Evolutionary conservation across 2,329 filamentous ascomycete species (phyloP).

Genomic region (Dactylonectria estremocensis): DNA sequence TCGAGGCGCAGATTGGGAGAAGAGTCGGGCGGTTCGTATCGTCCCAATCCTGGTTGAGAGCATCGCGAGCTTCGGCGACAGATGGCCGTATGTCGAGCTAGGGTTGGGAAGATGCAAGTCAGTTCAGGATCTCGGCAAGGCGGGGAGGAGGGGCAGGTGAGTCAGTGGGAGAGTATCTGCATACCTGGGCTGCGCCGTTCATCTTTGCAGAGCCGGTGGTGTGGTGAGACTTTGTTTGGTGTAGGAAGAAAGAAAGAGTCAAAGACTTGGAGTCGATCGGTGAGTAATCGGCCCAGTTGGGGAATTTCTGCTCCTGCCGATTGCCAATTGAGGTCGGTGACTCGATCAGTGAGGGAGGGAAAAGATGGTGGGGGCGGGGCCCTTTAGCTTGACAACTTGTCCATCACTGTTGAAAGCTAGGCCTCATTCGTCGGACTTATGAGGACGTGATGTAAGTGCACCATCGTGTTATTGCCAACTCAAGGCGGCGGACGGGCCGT

Average conservation of each 20-base stretch:
- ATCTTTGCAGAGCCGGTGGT: conserved; percentile 31
- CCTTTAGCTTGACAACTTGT: neutral
- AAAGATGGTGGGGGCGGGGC: conserved; percentile 46
- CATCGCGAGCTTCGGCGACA: conserved; percentile 47
- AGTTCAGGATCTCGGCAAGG: conserved; percentile 3
- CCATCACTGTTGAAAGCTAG: too few relatives aligned
- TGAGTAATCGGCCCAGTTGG: conserved; percentile 33
- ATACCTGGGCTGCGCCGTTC: conserved; percentile 45
- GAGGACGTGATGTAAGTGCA: too few relatives aligned
- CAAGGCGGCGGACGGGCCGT: too few relatives aligned
- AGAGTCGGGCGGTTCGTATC: conserved; percentile 71
- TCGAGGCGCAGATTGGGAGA: conserved; percentile 86
- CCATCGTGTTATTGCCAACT: too few relatives aligned
- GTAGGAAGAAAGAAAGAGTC: conserved; percentile 6
- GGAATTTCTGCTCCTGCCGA: conserved; percentile 35
- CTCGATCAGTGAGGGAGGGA: conserved; percentile 6
- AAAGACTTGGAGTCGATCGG: conserved; percentile 18
- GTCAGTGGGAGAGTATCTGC: neutral
- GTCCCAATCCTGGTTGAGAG: conserved; percentile 46
- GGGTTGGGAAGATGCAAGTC: conserved; percentile 2
- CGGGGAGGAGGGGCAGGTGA: neutral
- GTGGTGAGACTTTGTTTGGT: neutral
- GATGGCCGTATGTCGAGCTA: conserved; percentile 49
- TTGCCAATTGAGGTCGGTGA: conserved; percentile 32
- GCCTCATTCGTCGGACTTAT: too few relatives aligned